These are phyloP conservation scores for Neocatenulostroma microsporum DNA, from an alignment of 2,329 filamentous ascomycete species.

Conservation along the genomic window DNA sequence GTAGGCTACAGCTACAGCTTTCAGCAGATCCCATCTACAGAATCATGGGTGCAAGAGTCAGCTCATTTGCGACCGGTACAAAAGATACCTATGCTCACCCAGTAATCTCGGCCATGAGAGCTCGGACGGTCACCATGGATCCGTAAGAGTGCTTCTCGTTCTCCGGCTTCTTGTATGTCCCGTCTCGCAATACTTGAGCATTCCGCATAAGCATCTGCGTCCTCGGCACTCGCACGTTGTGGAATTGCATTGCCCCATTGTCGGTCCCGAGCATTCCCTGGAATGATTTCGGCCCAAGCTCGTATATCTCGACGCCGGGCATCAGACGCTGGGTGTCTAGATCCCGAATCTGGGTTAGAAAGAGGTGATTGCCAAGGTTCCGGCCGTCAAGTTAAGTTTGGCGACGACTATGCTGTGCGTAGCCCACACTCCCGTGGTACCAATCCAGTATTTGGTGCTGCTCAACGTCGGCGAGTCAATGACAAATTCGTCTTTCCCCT, in stretches of 20 bases:
- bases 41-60: too few species aligned
- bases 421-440: slow-evolving; percentile 9
- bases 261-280: slow-evolving; percentile 10
- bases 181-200: slow-evolving; percentile 7
- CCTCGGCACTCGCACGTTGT: slow-evolving; percentile 8
- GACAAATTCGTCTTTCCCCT: slow-evolving; percentile 5
- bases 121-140: slow-evolving; percentile 8
- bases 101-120: slow-evolving; percentile 7
- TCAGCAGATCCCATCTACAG: slow-evolving; percentile 10
- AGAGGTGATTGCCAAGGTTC: slow-evolving; percentile 8
- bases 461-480: slow-evolving; percentile 9
- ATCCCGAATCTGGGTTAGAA: slow-evolving; percentile 8
- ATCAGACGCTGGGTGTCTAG: slow-evolving; percentile 8
- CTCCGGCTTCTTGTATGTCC: slow-evolving; percentile 9
- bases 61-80: too few species aligned
- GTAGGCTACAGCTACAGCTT: slow-evolving; percentile 7
- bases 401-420: slow-evolving; percentile 10
- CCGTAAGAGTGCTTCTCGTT: slow-evolving; percentile 9
- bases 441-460: slow-evolving; percentile 12
- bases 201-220: slow-evolving; percentile 7
- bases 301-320: slow-evolving; percentile 9
- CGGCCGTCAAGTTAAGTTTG: slow-evolving; percentile 6
- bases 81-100: too few species aligned
- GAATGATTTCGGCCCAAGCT: slow-evolving; percentile 9
- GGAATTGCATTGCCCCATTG: slow-evolving; percentile 9